Conservation (phyloP, 1,284 basidiomycete species). For the Cystobasidiaceae sp. region DNA sequence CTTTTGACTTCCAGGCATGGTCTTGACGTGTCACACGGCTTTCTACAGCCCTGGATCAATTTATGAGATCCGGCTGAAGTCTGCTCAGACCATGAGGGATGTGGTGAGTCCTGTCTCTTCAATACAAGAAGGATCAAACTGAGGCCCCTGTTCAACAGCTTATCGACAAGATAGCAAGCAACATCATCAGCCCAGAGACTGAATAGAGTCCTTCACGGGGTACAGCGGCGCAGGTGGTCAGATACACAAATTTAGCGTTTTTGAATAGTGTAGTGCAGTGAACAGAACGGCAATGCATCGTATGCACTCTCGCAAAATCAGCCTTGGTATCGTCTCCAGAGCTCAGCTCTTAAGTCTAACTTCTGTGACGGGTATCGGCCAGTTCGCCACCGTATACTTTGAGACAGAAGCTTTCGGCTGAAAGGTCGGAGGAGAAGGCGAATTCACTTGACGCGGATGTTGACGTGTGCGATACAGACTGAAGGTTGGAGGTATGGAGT, state of each 20-base stretch:
- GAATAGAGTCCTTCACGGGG: background rate
- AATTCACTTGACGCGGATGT: no score
- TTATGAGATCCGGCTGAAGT: constrained; percentile 31
- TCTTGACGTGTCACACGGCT: constrained; percentile 32
- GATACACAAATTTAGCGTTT: no score
- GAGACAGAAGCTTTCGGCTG: no score
- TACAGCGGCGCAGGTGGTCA: no score
- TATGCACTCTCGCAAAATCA: background rate
- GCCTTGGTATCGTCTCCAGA: no score
- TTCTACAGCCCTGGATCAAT: constrained; percentile 31
- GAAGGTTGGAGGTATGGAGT: no score
- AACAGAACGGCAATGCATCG: background rate
- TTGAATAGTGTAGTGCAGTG: no score
- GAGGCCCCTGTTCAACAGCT: background rate
- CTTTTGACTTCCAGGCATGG: background rate
- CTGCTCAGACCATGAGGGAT: constrained; percentile 32
- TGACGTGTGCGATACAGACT: no score
- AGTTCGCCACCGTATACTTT: no score
- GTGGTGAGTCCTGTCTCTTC: constrained; percentile 3
- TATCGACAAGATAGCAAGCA: constrained; percentile 21
- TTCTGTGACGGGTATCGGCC: no score
- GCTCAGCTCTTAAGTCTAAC: no score
- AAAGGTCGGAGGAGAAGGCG: no score
- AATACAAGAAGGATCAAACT: background rate
- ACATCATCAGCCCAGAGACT: constrained; percentile 22